Evolutionary conservation across 1,139 yeast genomes (phyloP), one percentile per base, ranked within the genome.

Genomic region (Taphrina confusa): DNA sequence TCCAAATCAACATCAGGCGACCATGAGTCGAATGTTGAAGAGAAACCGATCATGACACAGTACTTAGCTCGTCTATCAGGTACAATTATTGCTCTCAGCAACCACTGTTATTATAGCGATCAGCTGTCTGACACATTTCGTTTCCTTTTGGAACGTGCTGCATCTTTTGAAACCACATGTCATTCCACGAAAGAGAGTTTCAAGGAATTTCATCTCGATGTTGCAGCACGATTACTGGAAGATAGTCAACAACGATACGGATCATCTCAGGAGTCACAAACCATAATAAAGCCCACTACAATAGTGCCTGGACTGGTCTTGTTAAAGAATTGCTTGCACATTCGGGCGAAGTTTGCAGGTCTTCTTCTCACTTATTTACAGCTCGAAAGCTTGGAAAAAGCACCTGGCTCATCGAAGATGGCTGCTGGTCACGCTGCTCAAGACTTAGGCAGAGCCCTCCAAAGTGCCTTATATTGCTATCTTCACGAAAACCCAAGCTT

Each of bases 41-140:
- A 50, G 44, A 9, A 33, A 57, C 9, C 46, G 46, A n/a, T 37
- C 42, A 37, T 18, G 25, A n/a, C n/a, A n/a, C n/a, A n/a, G n/a
- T 25, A 37, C 11, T 58, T 74, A 2, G 63, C 54, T 12, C 61
- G 63, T 3, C 63, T 75, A 9, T 64, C 73, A 5, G 63, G 65
- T 16, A 79, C 86, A 56, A 79, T 87, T 56, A 80, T 83, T 61
- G 81, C 84, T 57, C 76, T 88, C 60, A 81, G 89, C 0, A 80
- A 82, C 1, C 94, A 87, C 68, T 80, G 83, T 33, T 87, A 87
- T 68, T 88, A 89, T 68, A 82, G 82, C 60, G 90, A 87, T 67
- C 96, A 88, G 69, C 80, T 85, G 18, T 79, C 85, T n/a, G 95
- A 87, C 68, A 82, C 89, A 71, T 75, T 86, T 34, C 78, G 79